Evolutionary conservation across 768 basidiomycete species (phyloP).

Genomic region (Mycena sanguinolenta): DNA sequence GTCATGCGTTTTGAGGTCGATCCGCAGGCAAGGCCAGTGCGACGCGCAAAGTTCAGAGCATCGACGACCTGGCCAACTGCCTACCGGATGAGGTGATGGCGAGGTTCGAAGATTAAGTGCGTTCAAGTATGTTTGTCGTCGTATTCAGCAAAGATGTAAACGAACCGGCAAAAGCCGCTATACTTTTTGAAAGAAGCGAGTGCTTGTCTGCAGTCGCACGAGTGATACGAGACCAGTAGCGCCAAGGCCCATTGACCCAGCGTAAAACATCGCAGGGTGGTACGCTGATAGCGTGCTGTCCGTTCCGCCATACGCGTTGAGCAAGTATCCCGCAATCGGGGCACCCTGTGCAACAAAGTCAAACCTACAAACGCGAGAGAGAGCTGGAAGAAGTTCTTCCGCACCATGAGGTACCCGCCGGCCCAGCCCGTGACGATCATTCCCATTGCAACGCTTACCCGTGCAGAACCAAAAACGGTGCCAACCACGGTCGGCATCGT

Average conservation of each 20-base stretch:
- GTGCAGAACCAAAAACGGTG: constrained; percentile 43
- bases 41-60: constrained; percentile 27
- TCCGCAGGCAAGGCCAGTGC: constrained; percentile 35
- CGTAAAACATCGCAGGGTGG: constrained; percentile 48
- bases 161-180: neutral
- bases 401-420: constrained; percentile 40
- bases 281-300: constrained; percentile 40
- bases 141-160: too few relatives aligned
- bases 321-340: constrained; percentile 45
- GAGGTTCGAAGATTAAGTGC: constrained; percentile 44
- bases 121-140: neutral
- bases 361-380: neutral
- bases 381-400: neutral
- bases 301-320: constrained; percentile 42
- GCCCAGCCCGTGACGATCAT: constrained; percentile 50
- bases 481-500: constrained; percentile 49
- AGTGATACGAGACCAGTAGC: constrained; percentile 38
- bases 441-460: constrained; percentile 47
- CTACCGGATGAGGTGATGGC: constrained; percentile 60
- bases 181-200: constrained; percentile 25
- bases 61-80: constrained; percentile 54
- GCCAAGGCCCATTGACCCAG: constrained; percentile 44
- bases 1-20: constrained; percentile 70
- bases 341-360: constrained; percentile 36
- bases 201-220: constrained; percentile 25